phyloP scores from a whole-genome alignment of 164 flowering plant species.

The Magnolia officinalis region DNA sequence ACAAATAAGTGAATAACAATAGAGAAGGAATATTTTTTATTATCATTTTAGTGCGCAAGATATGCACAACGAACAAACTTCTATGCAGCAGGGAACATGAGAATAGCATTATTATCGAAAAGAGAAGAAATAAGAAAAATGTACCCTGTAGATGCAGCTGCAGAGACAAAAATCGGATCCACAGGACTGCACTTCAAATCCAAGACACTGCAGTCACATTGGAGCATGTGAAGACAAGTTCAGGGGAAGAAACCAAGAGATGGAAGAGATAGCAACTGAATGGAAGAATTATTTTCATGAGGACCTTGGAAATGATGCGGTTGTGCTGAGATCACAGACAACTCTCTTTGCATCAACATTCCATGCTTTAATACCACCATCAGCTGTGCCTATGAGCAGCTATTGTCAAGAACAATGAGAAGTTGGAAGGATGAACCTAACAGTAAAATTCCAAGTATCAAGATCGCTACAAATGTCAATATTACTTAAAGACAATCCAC shows the following conservation, averaged over 20 bases:
- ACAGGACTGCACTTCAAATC: conserved; percentile 94
- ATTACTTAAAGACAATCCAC: neutral
- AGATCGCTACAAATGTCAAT: conserved; percentile 4
- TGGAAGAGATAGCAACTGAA: neutral
- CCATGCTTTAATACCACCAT: conserved; percentile 97
- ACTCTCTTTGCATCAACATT: conserved; percentile 98
- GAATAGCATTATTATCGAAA: neutral
- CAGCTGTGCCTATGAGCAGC: conserved; percentile 95
- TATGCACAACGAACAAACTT: neutral
- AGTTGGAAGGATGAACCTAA: conserved; percentile 11
- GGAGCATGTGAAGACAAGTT: conserved; percentile 12
- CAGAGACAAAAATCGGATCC: conserved; percentile 93
- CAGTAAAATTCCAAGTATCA: conserved; percentile 6
- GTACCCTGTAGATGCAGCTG: conserved; percentile 88
- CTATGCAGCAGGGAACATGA: neutral
- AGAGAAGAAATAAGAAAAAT: neutral
- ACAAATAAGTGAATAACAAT: too few species aligned
- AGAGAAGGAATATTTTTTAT: too few species aligned
- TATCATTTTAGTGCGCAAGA: too few species aligned
- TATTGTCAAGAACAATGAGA: conserved; percentile 42
- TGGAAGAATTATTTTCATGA: neutral
- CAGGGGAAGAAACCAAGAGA: neutral
- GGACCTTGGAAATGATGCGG: conserved; percentile 75
- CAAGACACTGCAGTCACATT: conserved; percentile 60
- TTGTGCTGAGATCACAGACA: conserved; percentile 84